Percentiles rank a stretch among this genome's conserved stretches.
These are phyloP conservation scores for Podospora australis DNA, from an alignment of 495 filamentous ascomycete genomes.

Conservation along the genomic window DNA sequence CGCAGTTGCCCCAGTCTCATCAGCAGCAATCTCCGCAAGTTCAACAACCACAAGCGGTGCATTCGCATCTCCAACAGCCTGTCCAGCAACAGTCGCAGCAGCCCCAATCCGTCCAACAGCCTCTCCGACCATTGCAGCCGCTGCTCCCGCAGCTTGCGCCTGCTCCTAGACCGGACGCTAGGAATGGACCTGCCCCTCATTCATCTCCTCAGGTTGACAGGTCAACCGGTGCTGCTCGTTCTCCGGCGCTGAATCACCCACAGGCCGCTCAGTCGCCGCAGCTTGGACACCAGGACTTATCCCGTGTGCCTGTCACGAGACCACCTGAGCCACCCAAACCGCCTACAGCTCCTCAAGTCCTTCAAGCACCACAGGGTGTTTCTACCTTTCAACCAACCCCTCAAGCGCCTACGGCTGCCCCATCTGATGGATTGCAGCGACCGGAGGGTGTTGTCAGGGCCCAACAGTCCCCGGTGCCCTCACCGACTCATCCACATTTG, in stretches of 20 bases:
- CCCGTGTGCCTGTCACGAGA: constrained; percentile 16
- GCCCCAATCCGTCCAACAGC: constrained; percentile 10
- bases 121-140: constrained; percentile 10
- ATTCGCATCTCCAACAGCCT: background rate
- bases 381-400: constrained; percentile 22
- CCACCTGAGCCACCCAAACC: constrained; percentile 25
- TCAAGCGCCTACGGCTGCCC: constrained; percentile 17
- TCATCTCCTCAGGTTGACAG: background rate
- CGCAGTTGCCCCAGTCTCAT: background rate
- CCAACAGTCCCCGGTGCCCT: constrained; percentile 7
- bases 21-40: background rate
- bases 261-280: constrained; percentile 12
- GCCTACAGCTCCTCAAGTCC: constrained; percentile 24
- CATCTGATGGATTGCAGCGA: constrained; percentile 27
- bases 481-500: constrained; percentile 5
- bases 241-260: constrained; percentile 6
- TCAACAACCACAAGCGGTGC: background rate
- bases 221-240: background rate
- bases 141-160: constrained; percentile 8
- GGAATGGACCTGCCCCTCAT: constrained; percentile 6
- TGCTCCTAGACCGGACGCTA: constrained; percentile 2
- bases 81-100: background rate
- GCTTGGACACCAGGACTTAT: constrained; percentile 8
- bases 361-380: constrained; percentile 36
- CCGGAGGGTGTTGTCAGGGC: constrained; percentile 17